Evolutionary conservation across 305 asterid genomes (phyloP).

Genomic region (Fraxinus platypoda): DNA sequence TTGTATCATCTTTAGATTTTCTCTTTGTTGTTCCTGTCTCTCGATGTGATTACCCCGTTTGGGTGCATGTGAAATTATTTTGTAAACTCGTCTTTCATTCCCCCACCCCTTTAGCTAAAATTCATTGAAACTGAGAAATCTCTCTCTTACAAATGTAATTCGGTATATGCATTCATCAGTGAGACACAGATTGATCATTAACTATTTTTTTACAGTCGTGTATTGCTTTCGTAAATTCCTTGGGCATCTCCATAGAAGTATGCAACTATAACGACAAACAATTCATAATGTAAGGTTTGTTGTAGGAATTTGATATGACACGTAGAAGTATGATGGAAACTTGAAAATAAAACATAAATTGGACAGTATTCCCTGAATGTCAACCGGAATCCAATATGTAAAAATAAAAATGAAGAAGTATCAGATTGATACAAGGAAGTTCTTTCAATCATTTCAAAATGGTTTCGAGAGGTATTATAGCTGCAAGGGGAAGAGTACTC

Average conservation of each 20-base stretch:
- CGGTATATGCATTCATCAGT: not conserved
- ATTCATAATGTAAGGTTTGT: not conserved
- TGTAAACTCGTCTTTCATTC: slow-evolving; percentile 22
- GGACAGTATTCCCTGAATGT: not conserved
- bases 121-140: not conserved
- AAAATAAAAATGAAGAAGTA: not conserved
- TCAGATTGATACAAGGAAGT: not conserved
- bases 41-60: slow-evolving; percentile 34
- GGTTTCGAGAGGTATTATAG: not conserved
- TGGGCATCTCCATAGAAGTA: not conserved
- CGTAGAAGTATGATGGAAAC: not conserved
- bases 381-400: not conserved
- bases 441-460: not conserved
- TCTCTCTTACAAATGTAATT: not conserved
- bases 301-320: not conserved
- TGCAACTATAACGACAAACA: not conserved
- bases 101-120: not conserved
- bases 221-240: not conserved
- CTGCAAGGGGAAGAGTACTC: not conserved
- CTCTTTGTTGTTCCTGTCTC: slow-evolving; percentile 21
- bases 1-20: not conserved
- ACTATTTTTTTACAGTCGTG: not conserved
- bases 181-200: not conserved
- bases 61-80: slow-evolving; percentile 27
- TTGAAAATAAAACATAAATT: not conserved